Base-by-base conservation (phyloP, 2,329 filamentous ascomycete species). In the Ceratocystis papillata region DNA sequence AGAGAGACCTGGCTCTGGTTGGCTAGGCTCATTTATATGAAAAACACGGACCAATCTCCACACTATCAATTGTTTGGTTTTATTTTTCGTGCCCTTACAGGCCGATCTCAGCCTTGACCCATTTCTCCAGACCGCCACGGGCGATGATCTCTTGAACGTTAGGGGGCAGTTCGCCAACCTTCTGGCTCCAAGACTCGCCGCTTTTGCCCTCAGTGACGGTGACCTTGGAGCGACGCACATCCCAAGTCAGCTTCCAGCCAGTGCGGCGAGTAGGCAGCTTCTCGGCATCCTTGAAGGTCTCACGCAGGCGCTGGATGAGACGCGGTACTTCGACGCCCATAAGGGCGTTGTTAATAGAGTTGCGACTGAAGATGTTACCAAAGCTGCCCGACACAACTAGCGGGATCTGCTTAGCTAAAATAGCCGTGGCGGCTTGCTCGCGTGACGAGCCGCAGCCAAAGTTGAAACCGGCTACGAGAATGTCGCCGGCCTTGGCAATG, bases 71-170 rank as follows among this genome's bases (percentile, higher is more conserved):
- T 30, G 20, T 30, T 59, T 59, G 7, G 25, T 30, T 37, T n/a
- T 20, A n/a, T 37, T 59, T 59, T 33, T 15, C 8, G 28, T 22
- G 12, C 25, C 10, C 50, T 61, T 63, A 65, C 55, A 66, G 22
- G 53, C 63, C 67, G 60, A 91, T 88, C 74, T 88, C 80, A 66
- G 81, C 79, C 80, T 88, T 87, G 8, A 94, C 88, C 90, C 90
- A 95, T 69, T 85, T 87, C 79, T 92, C 89, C 68, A 95, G 73
- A 0, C 90, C 90, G 1, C 89, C 89, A 62, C 81, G 76, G 0
- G 88, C 87, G 71, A 93, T 89, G 66, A 93, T 91, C 72, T 89
- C 88, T 74, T 96, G 91, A 65, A 96, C 88, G 72, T 93, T 96
- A 0, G 88, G 84, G 15, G 90, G 88, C 69, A 96, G 74, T 78